Percentiles rank a stretch among this genome's conserved stretches.
phyloP scores from a whole-genome alignment of 768 basidiomycete species.

The Leccinum longicurvipes region DNA sequence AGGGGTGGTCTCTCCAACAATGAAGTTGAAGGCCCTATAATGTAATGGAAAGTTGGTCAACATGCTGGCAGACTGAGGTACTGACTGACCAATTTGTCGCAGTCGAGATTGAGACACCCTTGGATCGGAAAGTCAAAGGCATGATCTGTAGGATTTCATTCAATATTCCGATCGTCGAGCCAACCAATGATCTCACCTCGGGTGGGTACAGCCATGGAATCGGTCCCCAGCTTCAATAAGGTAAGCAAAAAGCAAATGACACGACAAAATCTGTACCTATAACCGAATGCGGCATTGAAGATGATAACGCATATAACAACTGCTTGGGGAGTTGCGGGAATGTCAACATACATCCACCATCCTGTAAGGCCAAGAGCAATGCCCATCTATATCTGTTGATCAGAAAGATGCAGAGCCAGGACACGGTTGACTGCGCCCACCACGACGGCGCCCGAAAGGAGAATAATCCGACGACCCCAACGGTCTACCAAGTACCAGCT shows the following conservation, averaged over 20 bases:
- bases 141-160: conserved; percentile 59
- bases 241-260: not conserved
- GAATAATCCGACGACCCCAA: conserved; percentile 84
- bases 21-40: conserved; percentile 73
- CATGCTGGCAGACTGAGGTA: not conserved
- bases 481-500: conserved; percentile 95
- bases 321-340: conserved; percentile 77
- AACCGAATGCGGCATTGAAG: conserved; percentile 93
- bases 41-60: conserved; percentile 12
- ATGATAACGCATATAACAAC: conserved; percentile 88
- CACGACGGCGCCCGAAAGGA: conserved; percentile 80
- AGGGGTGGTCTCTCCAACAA: conserved; percentile 87
- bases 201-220: conserved; percentile 86
- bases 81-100: conserved; percentile 66
- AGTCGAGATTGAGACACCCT: conserved; percentile 93
- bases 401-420: conserved; percentile 2
- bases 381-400: conserved; percentile 60
- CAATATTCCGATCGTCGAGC: not conserved
- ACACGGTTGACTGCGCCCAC: conserved; percentile 41
- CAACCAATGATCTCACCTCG: conserved; percentile 47
- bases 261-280: conserved; percentile 45
- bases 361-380: conserved; percentile 75
- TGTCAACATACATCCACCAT: conserved; percentile 92
- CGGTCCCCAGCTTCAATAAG: conserved; percentile 64
- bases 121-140: conserved; percentile 84